phyloP scores from a whole-genome alignment of 164 flowering plant genomes.

The Berberis thunbergii region DNA sequence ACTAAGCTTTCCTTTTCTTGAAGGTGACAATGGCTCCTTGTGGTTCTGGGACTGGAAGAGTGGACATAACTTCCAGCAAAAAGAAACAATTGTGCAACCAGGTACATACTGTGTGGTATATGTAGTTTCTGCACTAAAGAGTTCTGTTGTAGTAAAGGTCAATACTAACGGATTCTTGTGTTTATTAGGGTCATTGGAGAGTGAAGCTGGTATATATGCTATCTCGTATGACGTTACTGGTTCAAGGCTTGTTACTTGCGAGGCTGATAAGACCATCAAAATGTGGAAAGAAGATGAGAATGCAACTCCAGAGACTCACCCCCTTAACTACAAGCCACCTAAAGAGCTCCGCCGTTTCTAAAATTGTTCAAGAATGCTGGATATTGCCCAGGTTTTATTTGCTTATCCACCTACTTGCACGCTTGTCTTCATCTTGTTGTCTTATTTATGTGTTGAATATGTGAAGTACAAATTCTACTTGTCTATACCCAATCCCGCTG shows the following conservation, averaged over 20 bases:
- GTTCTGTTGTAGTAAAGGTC: background rate
- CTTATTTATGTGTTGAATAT: background rate
- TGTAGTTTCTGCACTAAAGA: background rate
- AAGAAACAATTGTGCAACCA: slow-evolving; percentile 95
- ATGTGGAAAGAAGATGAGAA: slow-evolving; percentile 97
- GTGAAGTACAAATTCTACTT: too few relatives aligned
- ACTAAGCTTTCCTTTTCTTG: slow-evolving; percentile 5
- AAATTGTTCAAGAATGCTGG: background rate
- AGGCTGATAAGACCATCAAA: slow-evolving; percentile 95
- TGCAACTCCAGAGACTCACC: slow-evolving; percentile 96
- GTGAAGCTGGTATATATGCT: slow-evolving; percentile 96
- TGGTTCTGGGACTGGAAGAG: slow-evolving; percentile 99
- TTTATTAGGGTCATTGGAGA: slow-evolving; percentile 84
- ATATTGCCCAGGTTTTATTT: background rate
- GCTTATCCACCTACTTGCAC: background rate
- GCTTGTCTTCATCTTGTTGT: background rate
- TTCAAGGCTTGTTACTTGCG: slow-evolving; percentile 80
- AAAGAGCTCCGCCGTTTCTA: slow-evolving; percentile 83
- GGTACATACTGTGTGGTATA: slow-evolving; percentile 31
- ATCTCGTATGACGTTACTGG: slow-evolving; percentile 76
- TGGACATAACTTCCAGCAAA: slow-evolving; percentile 96
- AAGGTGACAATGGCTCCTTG: slow-evolving; percentile 95
- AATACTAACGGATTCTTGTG: background rate
- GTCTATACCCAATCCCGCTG: too few relatives aligned
- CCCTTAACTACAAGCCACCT: slow-evolving; percentile 86